A percentile compares a stretch with the other conserved stretches of the same genome.
Conservation (phyloP, 2,329 filamentous ascomycete genomes). For the Colletotrichum sp. region DNA sequence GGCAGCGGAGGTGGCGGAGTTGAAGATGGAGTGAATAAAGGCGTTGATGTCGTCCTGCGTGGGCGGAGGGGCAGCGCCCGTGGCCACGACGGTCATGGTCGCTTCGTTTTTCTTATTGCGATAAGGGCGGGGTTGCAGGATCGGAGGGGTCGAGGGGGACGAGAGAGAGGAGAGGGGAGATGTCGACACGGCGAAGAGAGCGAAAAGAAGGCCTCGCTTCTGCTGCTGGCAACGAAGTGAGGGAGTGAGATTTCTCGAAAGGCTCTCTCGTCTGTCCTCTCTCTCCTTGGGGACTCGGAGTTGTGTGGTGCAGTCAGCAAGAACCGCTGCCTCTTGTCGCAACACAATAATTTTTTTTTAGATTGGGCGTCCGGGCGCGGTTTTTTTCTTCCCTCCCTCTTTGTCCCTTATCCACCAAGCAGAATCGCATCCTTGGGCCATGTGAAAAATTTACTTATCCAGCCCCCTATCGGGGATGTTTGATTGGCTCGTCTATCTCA, state of each 20-base stretch:
- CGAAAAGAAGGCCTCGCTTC: constrained; percentile 1
- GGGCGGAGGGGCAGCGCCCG: constrained; percentile 58
- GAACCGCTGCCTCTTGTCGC: neutral
- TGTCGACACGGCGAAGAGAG: neutral
- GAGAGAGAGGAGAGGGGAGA: neutral
- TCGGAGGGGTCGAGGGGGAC: neutral
- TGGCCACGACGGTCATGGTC: constrained; percentile 43
- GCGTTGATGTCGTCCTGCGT: constrained; percentile 69
- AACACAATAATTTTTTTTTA: constrained; percentile 17
- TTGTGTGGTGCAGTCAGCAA: constrained; percentile 11
- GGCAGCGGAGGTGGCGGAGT: constrained; percentile 69
- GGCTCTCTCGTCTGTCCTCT: constrained; percentile 21
- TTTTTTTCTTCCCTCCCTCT: constrained; percentile 9
- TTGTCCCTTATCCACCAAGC: constrained; percentile 13
- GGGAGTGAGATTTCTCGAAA: neutral
- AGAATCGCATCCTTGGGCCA: constrained; percentile 23
- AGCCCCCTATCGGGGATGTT: neutral
- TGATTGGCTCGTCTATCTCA: constrained; percentile 13
- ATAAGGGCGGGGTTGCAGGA: constrained; percentile 48
- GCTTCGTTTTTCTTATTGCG: constrained; percentile 25
- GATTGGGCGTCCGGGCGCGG: constrained; percentile 14
- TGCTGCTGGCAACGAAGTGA: constrained; percentile 12
- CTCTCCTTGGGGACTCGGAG: constrained; percentile 10
- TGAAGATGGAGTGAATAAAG: constrained; percentile 72
- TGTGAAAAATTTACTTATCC: constrained; percentile 24